Base-by-base conservation (phyloP, 2,329 filamentous ascomycete genomes). In the Fusarium torulosum region DNA sequence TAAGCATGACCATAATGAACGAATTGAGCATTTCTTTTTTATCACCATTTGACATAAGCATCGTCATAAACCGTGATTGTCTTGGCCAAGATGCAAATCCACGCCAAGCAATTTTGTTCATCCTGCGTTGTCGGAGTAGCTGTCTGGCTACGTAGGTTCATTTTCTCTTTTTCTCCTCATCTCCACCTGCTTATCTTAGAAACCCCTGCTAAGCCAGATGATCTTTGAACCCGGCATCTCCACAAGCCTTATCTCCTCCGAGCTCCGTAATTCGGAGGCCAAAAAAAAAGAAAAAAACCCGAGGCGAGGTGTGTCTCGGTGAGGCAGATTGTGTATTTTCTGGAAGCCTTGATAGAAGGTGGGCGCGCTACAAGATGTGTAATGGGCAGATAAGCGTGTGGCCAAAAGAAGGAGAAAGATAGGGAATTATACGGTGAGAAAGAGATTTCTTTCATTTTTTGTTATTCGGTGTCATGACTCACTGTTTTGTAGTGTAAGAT, bases 341-440 rank as follows among this genome's bases (percentile, higher is more conserved):
- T 63, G 53, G 60, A 63, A 63, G 60, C 13, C 45, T 44, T 63
- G 29, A 63, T 64, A 52, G 60, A 64, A 63, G 59, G 50, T 58
- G 42, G 56, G 42, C 7, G 42, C 33, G 27, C n/a, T 43, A 19
- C 25, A 37, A 38, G 40, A 31, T 11, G 42, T 27, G 33, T n/a
- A 38, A 10, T 27, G 27, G 27, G 52, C 21, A 41, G 42, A 57
- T 53, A 53, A 57, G 40, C 11, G 20, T 25, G 14, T n/a, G 29
- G 29, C 14, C 14, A 3, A 7, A 33, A 33, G 13, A 13, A 10
- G 29, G 14, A 33, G 29, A 35, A 21, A 61, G 58, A 61, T 61
- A 61, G 59, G 57, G 21, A 42, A 33, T 54, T 61, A 35, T 53
- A 55, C 47, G 59, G 56, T 55, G 53, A 21, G 17, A 25, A 38